phyloP scores from a whole-genome alignment of 1,284 basidiomycete species.

The Malassezia dermatis region DNA sequence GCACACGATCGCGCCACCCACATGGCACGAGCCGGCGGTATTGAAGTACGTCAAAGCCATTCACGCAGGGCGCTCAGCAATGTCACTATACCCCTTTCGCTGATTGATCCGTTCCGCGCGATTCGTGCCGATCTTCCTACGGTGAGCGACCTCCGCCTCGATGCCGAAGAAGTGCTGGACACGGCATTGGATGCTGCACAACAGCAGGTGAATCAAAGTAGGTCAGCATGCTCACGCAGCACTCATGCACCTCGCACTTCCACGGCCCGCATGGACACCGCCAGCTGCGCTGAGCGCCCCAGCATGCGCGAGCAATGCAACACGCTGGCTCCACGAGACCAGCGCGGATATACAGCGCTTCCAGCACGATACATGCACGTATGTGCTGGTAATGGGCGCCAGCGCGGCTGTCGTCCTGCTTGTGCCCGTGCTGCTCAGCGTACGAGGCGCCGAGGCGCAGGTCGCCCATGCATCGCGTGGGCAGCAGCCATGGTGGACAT shows the following conservation, averaged over 20 bases:
- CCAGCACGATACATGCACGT: background rate
- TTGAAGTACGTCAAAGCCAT: conserved; percentile 1
- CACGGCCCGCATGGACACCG: background rate
- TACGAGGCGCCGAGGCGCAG: background rate
- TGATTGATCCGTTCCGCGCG: conserved; percentile 4
- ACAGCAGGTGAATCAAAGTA: conserved; percentile 1
- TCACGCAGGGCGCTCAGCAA: conserved; percentile 4
- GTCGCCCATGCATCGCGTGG: background rate
- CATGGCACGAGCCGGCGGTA: conserved; percentile 3
- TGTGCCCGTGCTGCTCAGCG: background rate
- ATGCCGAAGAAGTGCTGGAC: background rate
- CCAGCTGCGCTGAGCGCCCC: background rate
- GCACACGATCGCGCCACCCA: background rate
- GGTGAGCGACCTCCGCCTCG: conserved; percentile 6
- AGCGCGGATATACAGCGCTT: background rate
- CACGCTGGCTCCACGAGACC: background rate
- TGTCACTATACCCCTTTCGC: conserved; percentile 8
- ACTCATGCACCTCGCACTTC: background rate
- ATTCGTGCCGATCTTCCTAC: conserved; percentile 5
- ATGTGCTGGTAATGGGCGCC: background rate
- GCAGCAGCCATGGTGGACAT: background rate
- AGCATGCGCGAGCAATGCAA: background rate
- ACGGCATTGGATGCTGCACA: background rate
- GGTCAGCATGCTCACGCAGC: background rate
- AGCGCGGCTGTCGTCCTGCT: background rate